Conservation (phyloP, 139 green algal genomes). For the Chlorella sp. region DNA sequence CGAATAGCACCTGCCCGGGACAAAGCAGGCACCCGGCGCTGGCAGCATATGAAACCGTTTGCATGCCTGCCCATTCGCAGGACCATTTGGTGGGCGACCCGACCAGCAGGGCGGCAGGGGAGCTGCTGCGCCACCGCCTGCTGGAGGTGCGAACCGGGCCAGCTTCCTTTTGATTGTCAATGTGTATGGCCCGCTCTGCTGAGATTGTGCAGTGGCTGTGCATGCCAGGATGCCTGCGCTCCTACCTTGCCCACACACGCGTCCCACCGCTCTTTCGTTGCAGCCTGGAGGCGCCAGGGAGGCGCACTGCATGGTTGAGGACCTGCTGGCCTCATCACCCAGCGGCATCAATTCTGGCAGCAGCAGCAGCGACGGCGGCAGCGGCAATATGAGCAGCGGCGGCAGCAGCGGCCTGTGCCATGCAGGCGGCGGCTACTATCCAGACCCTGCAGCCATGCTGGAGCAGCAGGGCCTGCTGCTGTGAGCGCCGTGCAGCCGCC, state of each 20-base stretch:
- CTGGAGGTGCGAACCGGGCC: conserved; percentile 13
- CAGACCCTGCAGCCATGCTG: conserved; percentile 25
- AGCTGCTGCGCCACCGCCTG: conserved; percentile 39
- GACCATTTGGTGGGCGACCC: conserved; percentile 62
- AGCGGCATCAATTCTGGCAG: background rate
- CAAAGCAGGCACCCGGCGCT: too few relatives aligned
- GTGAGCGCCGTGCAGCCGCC: background rate
- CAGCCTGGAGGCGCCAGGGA: conserved; percentile 27
- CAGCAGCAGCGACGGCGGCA: background rate
- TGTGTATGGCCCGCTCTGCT: too few relatives aligned
- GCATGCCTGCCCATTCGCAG: conserved; percentile 1
- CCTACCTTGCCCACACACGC: too few relatives aligned
- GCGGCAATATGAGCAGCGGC: background rate
- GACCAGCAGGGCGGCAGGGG: conserved; percentile 4
- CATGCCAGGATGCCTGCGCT: background rate
- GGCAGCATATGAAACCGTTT: too few relatives aligned
- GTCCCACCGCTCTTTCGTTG: background rate
- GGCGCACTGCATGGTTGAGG: conserved; percentile 18
- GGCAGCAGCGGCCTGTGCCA: background rate
- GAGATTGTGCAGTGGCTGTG: too few relatives aligned
- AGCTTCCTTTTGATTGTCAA: too few relatives aligned
- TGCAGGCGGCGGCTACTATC: conserved; percentile 12
- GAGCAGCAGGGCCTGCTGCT: conserved; percentile 5
- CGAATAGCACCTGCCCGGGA: too few relatives aligned
- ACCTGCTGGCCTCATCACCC: background rate